Base-by-base conservation (phyloP, 345 rosid species). In the Aegle marmelos region DNA sequence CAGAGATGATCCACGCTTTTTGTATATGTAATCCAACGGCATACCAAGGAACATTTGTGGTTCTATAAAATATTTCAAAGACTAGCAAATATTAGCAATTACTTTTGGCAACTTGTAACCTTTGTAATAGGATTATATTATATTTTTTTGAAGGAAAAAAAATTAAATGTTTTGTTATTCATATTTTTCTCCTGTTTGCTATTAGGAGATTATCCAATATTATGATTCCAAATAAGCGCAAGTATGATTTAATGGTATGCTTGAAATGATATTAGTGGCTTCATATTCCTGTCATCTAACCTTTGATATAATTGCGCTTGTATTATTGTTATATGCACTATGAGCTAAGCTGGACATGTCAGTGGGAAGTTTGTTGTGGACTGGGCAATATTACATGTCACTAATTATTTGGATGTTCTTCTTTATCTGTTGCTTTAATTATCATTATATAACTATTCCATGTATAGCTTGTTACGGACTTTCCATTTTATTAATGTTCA, bases 181-280 rank as follows among this genome's bases (percentile, higher is more conserved):
- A 4, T 60, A 37, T 33, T 22, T 58, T 59, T 60, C 22, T 57
- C n/a, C 63, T 22, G 27, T 28, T 60, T 22, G 60, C 57, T 28
- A 28, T 61, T 21, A 28, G 70, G 33, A 74, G 57, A 25, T 60
- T 25, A 25, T 48, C n/a, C 9, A 16, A 48, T 76, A 53, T 57
- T 74, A 33, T 68, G 36, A 60, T 78, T 48, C 56, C 75, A 36
- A 65, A 74, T 68, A 39, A 63, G 30, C 4, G 45, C 30, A 19
- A 30, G 61, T 28, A 30, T 62, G 14, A 72, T 11, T 65, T 27
- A 17, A 69, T 27, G 6, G 56, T 45, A 1, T n/a, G 2, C 31
- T 10, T 74, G 64, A 60, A 61, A 50, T 60, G 34, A 58, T 37
- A 64, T 1, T 36, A 63, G 24, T 54, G 54, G 45, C 17, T 25